A percentile compares a stretch with the other conserved stretches of the same genome.
phyloP scores from a whole-genome alignment of 495 filamentous ascomycete species.

The Neurospora sp. region DNA sequence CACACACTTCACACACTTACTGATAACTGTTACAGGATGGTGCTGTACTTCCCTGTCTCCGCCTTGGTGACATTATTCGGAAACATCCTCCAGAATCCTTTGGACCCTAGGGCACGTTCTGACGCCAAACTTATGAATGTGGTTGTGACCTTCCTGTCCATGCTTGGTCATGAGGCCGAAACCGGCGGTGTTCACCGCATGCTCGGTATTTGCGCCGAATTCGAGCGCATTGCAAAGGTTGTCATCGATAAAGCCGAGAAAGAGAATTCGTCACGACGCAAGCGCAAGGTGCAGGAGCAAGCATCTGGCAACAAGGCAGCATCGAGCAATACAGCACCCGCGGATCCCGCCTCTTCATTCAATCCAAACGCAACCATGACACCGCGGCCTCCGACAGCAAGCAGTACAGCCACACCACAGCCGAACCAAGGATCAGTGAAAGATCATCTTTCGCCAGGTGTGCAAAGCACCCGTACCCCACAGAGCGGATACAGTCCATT shows the following conservation, averaged over 20 bases:
- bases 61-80: constrained; percentile 92
- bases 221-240: constrained; percentile 85
- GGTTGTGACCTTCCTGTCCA: constrained; percentile 77
- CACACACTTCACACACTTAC: not conserved
- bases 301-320: constrained; percentile 10
- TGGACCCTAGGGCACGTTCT: constrained; percentile 75
- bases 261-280: constrained; percentile 64
- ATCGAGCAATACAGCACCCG: constrained; percentile 9
- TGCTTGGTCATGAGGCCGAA: constrained; percentile 62
- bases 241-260: constrained; percentile 87
- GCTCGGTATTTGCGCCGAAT: constrained; percentile 86
- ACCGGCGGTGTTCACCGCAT: constrained; percentile 85
- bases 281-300: constrained; percentile 60
- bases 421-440: constrained; percentile 16
- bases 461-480: constrained; percentile 28
- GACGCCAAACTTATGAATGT: constrained; percentile 86
- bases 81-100: constrained; percentile 93
- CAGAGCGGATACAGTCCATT: constrained; percentile 23
- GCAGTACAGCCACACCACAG: constrained; percentile 26
- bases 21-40: constrained; percentile 53
- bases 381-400: constrained; percentile 22
- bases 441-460: constrained; percentile 30
- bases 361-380: constrained; percentile 22
- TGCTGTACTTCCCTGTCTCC: constrained; percentile 94
- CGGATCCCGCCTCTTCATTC: constrained; percentile 20